Evolutionary conservation across 768 basidiomycete genomes (phyloP).

Genomic region (Calocybe gangraenosa): DNA sequence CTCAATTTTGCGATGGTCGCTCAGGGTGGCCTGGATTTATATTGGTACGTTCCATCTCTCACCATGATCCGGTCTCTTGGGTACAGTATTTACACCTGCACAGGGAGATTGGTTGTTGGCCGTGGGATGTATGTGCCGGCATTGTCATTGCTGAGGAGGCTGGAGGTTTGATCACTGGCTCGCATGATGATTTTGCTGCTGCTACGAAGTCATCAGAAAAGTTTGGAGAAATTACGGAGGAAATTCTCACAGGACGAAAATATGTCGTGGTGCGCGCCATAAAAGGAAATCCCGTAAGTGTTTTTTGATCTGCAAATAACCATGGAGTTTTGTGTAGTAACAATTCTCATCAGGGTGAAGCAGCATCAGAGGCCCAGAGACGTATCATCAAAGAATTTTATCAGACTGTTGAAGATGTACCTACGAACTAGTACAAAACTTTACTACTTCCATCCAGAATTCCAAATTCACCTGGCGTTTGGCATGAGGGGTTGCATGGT

Average conservation of each 20-base stretch:
- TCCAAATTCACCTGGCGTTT: too few species aligned
- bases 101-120: constrained; percentile 80
- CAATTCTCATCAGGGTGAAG: constrained; percentile 43
- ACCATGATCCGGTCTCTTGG: constrained; percentile 1
- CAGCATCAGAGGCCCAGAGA: constrained; percentile 65
- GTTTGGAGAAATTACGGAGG: constrained; percentile 64
- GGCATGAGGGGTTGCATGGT: too few species aligned
- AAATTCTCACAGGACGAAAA: constrained; percentile 73
- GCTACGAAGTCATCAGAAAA: constrained; percentile 27
- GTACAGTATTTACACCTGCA: background rate
- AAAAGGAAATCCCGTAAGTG: constrained; percentile 48
- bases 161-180: constrained; percentile 76
- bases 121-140: constrained; percentile 92
- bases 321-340: background rate
- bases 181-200: constrained; percentile 42
- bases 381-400: constrained; percentile 85
- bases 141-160: constrained; percentile 90
- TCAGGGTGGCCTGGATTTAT: constrained; percentile 82
- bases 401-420: constrained; percentile 69
- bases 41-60: constrained; percentile 50
- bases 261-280: constrained; percentile 76
- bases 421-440: constrained; percentile 36
- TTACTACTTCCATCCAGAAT: too few species aligned
- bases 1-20: constrained; percentile 83
- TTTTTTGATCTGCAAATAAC: background rate